Base-by-base conservation (phyloP, 768 basidiomycete genomes). In the Ephemerocybe angulata region DNA sequence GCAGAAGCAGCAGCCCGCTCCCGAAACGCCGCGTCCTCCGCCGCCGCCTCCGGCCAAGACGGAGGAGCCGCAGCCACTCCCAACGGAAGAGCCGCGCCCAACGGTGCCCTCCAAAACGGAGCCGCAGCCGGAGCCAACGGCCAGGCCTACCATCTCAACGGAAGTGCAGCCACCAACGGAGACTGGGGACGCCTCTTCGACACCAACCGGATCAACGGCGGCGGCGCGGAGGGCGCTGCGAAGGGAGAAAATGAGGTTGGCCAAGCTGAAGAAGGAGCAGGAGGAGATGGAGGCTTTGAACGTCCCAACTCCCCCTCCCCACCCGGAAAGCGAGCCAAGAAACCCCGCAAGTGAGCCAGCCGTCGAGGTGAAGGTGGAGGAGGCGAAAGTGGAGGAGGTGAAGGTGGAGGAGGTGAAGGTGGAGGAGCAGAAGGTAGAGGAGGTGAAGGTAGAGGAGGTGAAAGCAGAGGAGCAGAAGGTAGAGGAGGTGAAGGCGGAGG, bases 1-100 rank as follows among this genome's bases (percentile, higher is more conserved):
- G 47, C 43, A 46, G 54, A 47, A 60, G 55, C 28, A 50, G 50
- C 40, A 56, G 43, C 54, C 52, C 44, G 58, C 53, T 55, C 46
- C 49, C n/a, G 52, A 53, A 49, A 47, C 55, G 33, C 53, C 50
- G 40, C 31, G 24, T 19, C 43, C 58, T 25, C 37, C 47, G 35
- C 51, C 57, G 51, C 24, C 46, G 48, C 42, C 42, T 37, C 30
- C 50, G 46, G 30, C 25, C 5, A 43, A 5, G 13, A 10, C 27
- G 17, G 52, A 48, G 28, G 28, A 28, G 13, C 28, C 27, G 24
- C 15, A 13, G 3, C 46, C 33, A 35, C 33, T 17, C 33, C 33
- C 33, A 35, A 8, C 33, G 17, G 17, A 35, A 17, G 33, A 35
- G 33, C 8, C 17, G 33, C 33, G 8, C 33, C 17, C 33, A 35